These are phyloP conservation scores for Betula pendula DNA, from an alignment of 306 rosid genomes.

Conservation along the genomic window DNA sequence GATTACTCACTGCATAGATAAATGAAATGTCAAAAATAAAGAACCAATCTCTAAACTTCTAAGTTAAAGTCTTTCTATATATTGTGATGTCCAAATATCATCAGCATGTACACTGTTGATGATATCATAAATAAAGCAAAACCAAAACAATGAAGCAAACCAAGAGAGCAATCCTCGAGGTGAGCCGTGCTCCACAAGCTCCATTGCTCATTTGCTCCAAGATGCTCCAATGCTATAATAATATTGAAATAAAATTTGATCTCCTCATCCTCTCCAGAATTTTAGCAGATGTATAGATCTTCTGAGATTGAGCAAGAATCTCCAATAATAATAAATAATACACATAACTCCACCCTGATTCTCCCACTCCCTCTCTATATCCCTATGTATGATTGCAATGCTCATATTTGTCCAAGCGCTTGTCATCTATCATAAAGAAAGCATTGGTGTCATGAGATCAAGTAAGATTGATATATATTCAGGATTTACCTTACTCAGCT, in stretches of 20 bases:
- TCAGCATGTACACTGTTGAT: slow-evolving; percentile 48
- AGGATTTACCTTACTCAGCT: slow-evolving; percentile 80
- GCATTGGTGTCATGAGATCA: slow-evolving; percentile 92
- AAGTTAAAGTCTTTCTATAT: slow-evolving; percentile 26
- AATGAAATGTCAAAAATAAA: slow-evolving; percentile 29
- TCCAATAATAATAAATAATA: slow-evolving; percentile 82
- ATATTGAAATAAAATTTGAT: slow-evolving; percentile 84
- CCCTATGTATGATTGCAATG: slow-evolving; percentile 99
- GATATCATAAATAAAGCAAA: slow-evolving; percentile 56
- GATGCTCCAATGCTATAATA: slow-evolving; percentile 95
- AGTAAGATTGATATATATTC: slow-evolving; percentile 72
- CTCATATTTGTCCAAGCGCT: slow-evolving; percentile 99
- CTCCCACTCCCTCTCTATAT: slow-evolving; percentile 99
- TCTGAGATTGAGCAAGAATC: slow-evolving; percentile 97
- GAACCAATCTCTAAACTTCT: slow-evolving; percentile 15
- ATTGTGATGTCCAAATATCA: slow-evolving; percentile 41
- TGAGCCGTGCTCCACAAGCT: slow-evolving; percentile 99
- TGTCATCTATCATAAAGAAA: slow-evolving; percentile 99
- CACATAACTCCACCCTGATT: slow-evolving; percentile 94
- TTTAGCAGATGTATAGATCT: slow-evolving; percentile 88
- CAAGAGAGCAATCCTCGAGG: slow-evolving; percentile 99
- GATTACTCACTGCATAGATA: slow-evolving; percentile 50
- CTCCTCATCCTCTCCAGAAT: slow-evolving; percentile 95
- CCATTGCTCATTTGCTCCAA: slow-evolving; percentile 99
- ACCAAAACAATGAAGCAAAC: slow-evolving; percentile 98